These are phyloP conservation scores for Trichoderma asperellum DNA, from an alignment of 2,329 filamentous ascomycete genomes.

Conservation along the genomic window DNA sequence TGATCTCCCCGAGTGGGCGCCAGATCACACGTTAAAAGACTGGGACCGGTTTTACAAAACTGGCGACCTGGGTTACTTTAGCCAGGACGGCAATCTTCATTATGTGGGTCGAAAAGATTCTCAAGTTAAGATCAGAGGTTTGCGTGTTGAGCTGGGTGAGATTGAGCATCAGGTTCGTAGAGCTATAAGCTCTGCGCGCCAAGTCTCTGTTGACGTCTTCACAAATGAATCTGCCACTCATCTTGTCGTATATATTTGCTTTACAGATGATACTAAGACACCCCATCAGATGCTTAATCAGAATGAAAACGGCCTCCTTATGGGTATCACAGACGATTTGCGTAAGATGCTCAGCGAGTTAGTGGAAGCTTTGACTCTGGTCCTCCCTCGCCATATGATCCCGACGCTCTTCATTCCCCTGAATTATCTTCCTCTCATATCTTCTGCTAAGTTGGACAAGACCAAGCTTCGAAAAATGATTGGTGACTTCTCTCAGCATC, in stretches of 20 bases:
- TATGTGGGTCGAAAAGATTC: slow-evolving; percentile 9
- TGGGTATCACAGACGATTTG: slow-evolving; percentile 5
- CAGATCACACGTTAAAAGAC: neutral
- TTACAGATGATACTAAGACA: neutral
- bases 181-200: neutral
- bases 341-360: neutral
- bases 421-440: slow-evolving; percentile 4
- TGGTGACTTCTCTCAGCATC: neutral
- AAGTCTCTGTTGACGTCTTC: slow-evolving; percentile 24
- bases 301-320: neutral
- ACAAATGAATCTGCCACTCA: neutral
- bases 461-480: slow-evolving; percentile 15
- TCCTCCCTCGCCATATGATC: slow-evolving; percentile 16
- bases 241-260: slow-evolving; percentile 22
- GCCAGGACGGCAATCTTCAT: neutral
- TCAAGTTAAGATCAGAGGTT: slow-evolving; percentile 23
- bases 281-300: neutral
- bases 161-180: slow-evolving; percentile 27
- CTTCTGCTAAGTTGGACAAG: slow-evolving; percentile 27
- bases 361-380: neutral
- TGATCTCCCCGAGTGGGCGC: slow-evolving; percentile 6
- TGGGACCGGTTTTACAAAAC: slow-evolving; percentile 25
- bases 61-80: slow-evolving; percentile 16
- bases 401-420: slow-evolving; percentile 18
- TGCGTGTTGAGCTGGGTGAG: slow-evolving; percentile 22